Base-by-base conservation (phyloP, 2,329 filamentous ascomycete species). In the Aureobasidium lini region DNA sequence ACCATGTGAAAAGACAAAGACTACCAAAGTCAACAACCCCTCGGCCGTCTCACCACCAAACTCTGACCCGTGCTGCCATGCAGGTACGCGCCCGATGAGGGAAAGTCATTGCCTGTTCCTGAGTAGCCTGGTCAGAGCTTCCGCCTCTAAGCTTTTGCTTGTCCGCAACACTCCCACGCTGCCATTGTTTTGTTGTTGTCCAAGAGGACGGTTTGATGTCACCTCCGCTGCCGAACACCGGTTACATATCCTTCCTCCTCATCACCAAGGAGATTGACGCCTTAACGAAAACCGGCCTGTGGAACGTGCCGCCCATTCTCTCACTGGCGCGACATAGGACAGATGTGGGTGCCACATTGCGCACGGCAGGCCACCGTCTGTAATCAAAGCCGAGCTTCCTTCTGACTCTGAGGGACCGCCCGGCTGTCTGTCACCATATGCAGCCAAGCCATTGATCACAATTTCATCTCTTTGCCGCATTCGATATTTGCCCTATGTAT, bases 401-500 rank as follows among this genome's bases (percentile, higher is more conserved):
- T 54, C 39, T 23, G n/a, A 6, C 18, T 44, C 16, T 39, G 29
- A 48, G 15, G 29, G 28, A 48, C 28, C 28, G 34, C 29, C 28
- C 48, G 48, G 34, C n/a, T 52, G 48, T 52, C 9, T 39, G 28
- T 34, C 39, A 34, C 50, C 50, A 43, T 43, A 43, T 54, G 50
- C 50, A 39, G 50, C 50, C 50, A 54, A 54, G 50, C n/a, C 49
- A 32, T 54, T 54, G 50, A 54, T 54, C 50, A 16, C 39, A 54
- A 54, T 54, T 39, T 54, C 50, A 43, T 36, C 28, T 54, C 36
- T 16, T 40, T 52, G 10, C 15, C 28, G 48, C 48, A 10, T 40
- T 15, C 36, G 40, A 7, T 48, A 48, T 15, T 48, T 52, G 50
- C 29, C 39, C 37, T 43, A 32, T 54, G 37, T 32, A 18, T 43